Conservation (phyloP, 192 early-diverging fungal species). For the Mortierella alpina region DNA sequence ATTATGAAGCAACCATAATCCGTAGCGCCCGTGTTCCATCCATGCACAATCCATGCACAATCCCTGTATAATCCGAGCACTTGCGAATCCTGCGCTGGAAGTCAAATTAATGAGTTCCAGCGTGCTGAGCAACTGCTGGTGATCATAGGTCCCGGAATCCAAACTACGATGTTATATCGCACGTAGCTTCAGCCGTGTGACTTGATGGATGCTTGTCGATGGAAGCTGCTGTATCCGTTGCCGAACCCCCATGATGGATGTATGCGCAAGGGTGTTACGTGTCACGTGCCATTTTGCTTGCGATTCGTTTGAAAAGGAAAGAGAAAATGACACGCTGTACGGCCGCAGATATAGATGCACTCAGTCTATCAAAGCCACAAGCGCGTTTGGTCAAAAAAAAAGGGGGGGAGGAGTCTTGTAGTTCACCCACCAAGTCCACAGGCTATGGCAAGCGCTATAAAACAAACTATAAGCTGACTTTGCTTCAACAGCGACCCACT, state of each 20-base stretch:
- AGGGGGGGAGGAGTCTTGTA: neutral
- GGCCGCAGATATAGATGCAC: neutral
- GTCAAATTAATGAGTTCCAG: too few species aligned
- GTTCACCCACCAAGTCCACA: neutral
- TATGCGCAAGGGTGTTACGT: neutral
- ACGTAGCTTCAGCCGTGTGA: too few species aligned
- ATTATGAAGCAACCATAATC: too few species aligned
- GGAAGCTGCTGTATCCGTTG: constrained; percentile 1
- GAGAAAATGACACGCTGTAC: constrained; percentile 7
- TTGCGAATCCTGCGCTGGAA: too few species aligned
- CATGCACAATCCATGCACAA: too few species aligned
- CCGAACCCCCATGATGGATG: neutral
- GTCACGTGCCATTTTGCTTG: constrained; percentile 50
- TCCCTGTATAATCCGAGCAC: too few species aligned
- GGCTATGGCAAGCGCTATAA: constrained; percentile 1
- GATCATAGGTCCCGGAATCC: too few species aligned
- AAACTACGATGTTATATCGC: too few species aligned
- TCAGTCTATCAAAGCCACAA: constrained; percentile 1
- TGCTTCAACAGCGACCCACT: neutral
- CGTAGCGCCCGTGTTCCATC: too few species aligned
- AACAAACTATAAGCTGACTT: neutral
- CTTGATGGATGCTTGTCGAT: constrained; percentile 26
- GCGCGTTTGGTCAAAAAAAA: neutral
- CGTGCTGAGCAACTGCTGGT: too few species aligned
- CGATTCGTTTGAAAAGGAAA: constrained; percentile 42